Base-by-base conservation (phyloP, 1,139 yeast genomes). In the Nakaseomyces sp. region DNA sequence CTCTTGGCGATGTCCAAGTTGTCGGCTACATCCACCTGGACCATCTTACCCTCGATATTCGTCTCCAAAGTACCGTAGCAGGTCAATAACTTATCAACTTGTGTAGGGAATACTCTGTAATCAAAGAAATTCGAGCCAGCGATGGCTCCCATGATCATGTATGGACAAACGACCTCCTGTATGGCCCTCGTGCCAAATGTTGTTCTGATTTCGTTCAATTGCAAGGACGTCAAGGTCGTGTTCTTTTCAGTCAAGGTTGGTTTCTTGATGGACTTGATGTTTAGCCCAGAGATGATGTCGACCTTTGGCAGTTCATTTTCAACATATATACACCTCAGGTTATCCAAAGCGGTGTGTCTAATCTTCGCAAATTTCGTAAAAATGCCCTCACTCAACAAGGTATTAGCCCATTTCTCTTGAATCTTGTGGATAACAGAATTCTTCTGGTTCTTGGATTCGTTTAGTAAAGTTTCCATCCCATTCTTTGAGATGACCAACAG, bases 111-210 rank as follows among this genome's bases (percentile, higher is more conserved):
- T 2, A 73, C 60, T 47, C 93, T 67, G 54, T 79, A 79, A 52
- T 83, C 93, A 52, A 68, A 81, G 38, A 73, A 66, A 55, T 81
- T 84, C 1, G 81, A 76, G 33, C 71, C 66, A 7, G 81, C 53
- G 0, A 82, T 50, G 0, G 88, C 79, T 0, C 89, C 89, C 43
- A 77, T 56, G 1, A 76, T 61, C 19, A 73, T 70, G 30, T 60
- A 61, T 6, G 60, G 57, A 40, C 70, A 63, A 28, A 73, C 72
- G 16, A 71, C 64, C 54, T 83, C 91, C 16, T 66, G 61, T 0
- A 82, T 66, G 0, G 79, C 64, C 47, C 86, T 66, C 1, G 77
- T 54, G 1, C 76, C 75, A 9, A 73, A 58, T 2, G 68, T 42
- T 0, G 80, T 67, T 46, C 81, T 69, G 13, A 77, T 49, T 3